Evolutionary conservation across 805 yeast genomes (phyloP).

Genomic region (Henningerozyma blattae): DNA sequence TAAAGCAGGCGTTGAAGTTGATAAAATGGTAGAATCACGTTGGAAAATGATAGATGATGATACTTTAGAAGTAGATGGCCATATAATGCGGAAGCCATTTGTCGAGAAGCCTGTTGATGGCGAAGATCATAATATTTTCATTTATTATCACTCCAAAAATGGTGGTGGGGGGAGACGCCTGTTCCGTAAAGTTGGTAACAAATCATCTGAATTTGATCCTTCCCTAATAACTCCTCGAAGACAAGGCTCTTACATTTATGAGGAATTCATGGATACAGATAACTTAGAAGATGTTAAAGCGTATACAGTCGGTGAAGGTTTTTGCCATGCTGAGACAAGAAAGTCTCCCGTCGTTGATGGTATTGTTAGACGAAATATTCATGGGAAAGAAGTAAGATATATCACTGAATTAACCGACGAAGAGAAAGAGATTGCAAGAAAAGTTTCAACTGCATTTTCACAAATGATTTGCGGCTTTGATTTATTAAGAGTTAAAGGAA

Average conservation of each 20-base stretch:
- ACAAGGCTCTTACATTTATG: constrained; percentile 85
- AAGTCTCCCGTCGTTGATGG: constrained; percentile 99
- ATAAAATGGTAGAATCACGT: constrained; percentile 45
- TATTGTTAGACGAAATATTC: constrained; percentile 90
- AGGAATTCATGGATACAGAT: constrained; percentile 93
- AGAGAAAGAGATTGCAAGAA: constrained; percentile 71
- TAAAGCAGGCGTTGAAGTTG: constrained; percentile 42
- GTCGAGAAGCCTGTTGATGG: constrained; percentile 99
- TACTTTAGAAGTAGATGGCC: constrained; percentile 64
- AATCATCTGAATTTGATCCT: constrained; percentile 92
- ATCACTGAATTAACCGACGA: constrained; percentile 65
- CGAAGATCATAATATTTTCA: constrained; percentile 92
- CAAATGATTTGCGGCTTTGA: constrained; percentile 98
- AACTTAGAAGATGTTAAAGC: constrained; percentile 98
- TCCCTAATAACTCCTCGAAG: constrained; percentile 62
- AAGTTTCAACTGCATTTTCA: constrained; percentile 62
- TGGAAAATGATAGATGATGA: constrained; percentile 89
- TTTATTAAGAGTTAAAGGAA: constrained; percentile 75
- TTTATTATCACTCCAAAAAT: constrained; percentile 73
- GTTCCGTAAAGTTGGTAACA: constrained; percentile 93
- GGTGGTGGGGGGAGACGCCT: constrained; percentile 97
- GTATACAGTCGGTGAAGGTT: constrained; percentile 83
- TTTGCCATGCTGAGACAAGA: constrained; percentile 96
- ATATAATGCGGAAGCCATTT: constrained; percentile 70
- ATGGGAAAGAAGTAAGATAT: constrained; percentile 92